Conservation (phyloP, 306 rosid genomes). For the Inga laurina region DNA sequence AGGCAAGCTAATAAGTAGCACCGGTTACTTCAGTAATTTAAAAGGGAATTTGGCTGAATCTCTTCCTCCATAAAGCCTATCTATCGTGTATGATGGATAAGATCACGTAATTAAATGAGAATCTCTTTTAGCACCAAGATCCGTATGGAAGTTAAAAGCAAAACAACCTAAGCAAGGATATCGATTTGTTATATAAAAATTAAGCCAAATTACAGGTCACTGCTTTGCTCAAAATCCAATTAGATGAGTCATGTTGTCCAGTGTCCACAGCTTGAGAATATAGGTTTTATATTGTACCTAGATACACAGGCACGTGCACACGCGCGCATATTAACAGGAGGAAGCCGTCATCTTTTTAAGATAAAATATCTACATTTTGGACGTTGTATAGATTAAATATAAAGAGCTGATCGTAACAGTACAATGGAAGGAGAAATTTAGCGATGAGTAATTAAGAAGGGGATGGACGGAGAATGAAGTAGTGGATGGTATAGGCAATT, state of each 20-base stretch:
- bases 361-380: neutral
- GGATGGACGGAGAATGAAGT: neutral
- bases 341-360: slow-evolving; percentile 35
- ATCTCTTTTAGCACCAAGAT: neutral
- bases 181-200: neutral
- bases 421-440: neutral
- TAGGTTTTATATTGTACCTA: too few relatives aligned
- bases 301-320: neutral
- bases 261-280: neutral
- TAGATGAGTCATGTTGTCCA: neutral
- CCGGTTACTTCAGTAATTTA: neutral
- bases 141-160: neutral
- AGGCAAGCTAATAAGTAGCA: neutral
- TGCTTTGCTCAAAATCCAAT: too few relatives aligned
- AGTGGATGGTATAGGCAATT: neutral
- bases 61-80: too few relatives aligned
- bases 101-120: neutral
- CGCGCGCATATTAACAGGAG: slow-evolving; percentile 13
- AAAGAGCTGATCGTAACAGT: neutral
- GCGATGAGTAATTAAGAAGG: neutral
- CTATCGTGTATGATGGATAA: neutral
- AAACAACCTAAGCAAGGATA: neutral
- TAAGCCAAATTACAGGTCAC: neutral
- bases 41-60: neutral
- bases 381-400: neutral